These are phyloP conservation scores for Sphagnum tenellum DNA, from an alignment of 225 moss, liverwort and hornwort genomes.

Conservation along the genomic window DNA sequence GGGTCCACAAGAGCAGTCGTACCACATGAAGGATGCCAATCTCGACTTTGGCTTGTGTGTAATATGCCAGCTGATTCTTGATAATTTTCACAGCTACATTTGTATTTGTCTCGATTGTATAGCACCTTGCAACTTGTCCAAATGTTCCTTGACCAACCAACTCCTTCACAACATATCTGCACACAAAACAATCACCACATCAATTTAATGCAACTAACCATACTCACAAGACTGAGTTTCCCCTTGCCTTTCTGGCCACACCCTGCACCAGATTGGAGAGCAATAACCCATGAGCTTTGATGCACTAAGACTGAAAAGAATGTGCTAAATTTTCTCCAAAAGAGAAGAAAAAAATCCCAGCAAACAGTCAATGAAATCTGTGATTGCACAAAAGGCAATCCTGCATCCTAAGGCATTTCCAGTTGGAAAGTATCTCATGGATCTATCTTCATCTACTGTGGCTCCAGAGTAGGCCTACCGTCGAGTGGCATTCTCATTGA, in stretches of 20 bases:
- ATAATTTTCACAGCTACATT: slow-evolving; percentile 88
- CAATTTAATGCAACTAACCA: neutral
- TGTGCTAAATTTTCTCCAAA: too few species aligned
- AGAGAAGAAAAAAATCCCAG: too few species aligned
- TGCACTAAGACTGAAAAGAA: too few species aligned
- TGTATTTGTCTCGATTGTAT: slow-evolving; percentile 41
- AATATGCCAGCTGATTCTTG: slow-evolving; percentile 78
- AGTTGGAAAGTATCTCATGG: too few species aligned
- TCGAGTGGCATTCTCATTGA: slow-evolving; percentile 38
- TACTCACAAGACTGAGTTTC: neutral
- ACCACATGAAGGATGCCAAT: slow-evolving; percentile 76
- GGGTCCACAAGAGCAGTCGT: neutral
- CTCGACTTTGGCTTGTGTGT: slow-evolving; percentile 72
- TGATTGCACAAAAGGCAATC: too few species aligned
- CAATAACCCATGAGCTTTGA: too few species aligned
- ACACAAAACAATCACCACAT: slow-evolving; percentile 1
- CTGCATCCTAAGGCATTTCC: too few species aligned
- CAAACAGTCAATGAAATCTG: too few species aligned
- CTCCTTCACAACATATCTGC: slow-evolving; percentile 79
- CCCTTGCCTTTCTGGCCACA: neutral
- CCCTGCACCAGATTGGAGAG: neutral
- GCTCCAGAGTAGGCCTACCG: slow-evolving; percentile 18
- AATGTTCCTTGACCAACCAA: slow-evolving; percentile 79
- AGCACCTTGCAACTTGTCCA: slow-evolving; percentile 90
- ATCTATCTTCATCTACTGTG: too few species aligned